phyloP scores from a whole-genome alignment of 1,284 basidiomycete genomes.

The Ceratobasidium sp. region DNA sequence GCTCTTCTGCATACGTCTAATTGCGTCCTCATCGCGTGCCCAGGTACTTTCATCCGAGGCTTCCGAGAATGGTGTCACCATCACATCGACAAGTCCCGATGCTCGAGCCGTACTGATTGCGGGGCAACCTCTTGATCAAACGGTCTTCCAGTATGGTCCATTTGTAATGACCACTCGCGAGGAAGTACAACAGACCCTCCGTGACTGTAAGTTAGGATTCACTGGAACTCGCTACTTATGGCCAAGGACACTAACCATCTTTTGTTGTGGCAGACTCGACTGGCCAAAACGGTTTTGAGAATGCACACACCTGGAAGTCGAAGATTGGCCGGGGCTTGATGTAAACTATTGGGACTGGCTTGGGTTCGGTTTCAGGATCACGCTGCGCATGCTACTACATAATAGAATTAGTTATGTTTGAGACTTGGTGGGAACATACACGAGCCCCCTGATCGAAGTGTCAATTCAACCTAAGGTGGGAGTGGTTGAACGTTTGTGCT shows the following conservation, averaged over 20 bases:
- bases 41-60: slow-evolving; percentile 55
- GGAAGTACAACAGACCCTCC: slow-evolving; percentile 84
- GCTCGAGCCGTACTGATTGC: slow-evolving; percentile 61
- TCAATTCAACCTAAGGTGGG: no score
- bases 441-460: no score
- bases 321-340: slow-evolving; percentile 67
- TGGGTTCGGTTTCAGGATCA: background rate
- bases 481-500: no score
- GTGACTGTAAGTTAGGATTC: slow-evolving; percentile 71
- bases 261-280: slow-evolving; percentile 68
- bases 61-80: slow-evolving; percentile 54
- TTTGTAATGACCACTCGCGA: slow-evolving; percentile 82
- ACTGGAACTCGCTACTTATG: background rate
- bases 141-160: slow-evolving; percentile 87
- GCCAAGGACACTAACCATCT: background rate
- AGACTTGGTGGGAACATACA: no score
- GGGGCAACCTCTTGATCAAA: slow-evolving; percentile 90
- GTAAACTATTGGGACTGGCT: slow-evolving; percentile 33
- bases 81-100: slow-evolving; percentile 52
- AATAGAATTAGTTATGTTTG: background rate
- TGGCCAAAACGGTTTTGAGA: slow-evolving; percentile 90
- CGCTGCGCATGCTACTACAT: background rate
- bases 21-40: background rate
- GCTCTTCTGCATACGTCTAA: no score
- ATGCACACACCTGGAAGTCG: slow-evolving; percentile 87